Conservation (phyloP, 768 basidiomycete genomes). For the Podaxis pistillaris region DNA sequence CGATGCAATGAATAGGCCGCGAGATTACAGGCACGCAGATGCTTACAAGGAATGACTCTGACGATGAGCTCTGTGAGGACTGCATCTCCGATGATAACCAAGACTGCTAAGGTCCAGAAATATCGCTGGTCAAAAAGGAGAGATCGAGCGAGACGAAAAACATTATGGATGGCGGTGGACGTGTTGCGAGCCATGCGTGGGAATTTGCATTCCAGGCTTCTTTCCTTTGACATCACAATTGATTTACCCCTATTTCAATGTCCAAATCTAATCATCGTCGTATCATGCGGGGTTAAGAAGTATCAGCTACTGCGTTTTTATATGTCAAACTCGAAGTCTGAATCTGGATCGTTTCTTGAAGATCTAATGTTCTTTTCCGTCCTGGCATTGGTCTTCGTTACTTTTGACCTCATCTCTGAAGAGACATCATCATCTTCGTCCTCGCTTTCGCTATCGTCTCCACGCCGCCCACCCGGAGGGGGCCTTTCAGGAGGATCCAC, state of each 20-base stretch:
- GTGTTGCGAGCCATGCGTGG: conserved; percentile 16
- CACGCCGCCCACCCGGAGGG: conserved; percentile 33
- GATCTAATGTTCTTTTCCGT: conserved; percentile 55
- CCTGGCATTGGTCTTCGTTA: conserved; percentile 52
- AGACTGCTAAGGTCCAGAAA: conserved; percentile 64
- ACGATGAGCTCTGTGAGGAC: conserved; percentile 80
- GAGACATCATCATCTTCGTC: conserved; percentile 47
- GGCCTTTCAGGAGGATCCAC: conserved; percentile 56
- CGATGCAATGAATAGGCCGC: conserved; percentile 16
- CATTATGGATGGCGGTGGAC: conserved; percentile 17
- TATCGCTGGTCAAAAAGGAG: conserved; percentile 55
- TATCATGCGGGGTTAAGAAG: neutral
- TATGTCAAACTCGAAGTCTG: conserved; percentile 80
- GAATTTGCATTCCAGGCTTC: neutral
- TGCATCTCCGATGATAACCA: conserved; percentile 74
- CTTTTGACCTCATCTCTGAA: conserved; percentile 55
- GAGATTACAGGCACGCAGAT: conserved; percentile 13
- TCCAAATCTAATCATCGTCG: neutral
- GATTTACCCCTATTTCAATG: neutral
- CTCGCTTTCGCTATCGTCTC: conserved; percentile 44
- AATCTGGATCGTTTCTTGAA: conserved; percentile 53
- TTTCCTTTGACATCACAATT: neutral
- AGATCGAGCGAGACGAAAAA: conserved; percentile 23
- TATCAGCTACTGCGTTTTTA: conserved; percentile 25
- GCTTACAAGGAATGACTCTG: conserved; percentile 78